Evolutionary conservation across 2,329 filamentous ascomycete species (phyloP), one percentile per base, ranked within the genome.

Genomic region (Dendryphion nanum): DNA sequence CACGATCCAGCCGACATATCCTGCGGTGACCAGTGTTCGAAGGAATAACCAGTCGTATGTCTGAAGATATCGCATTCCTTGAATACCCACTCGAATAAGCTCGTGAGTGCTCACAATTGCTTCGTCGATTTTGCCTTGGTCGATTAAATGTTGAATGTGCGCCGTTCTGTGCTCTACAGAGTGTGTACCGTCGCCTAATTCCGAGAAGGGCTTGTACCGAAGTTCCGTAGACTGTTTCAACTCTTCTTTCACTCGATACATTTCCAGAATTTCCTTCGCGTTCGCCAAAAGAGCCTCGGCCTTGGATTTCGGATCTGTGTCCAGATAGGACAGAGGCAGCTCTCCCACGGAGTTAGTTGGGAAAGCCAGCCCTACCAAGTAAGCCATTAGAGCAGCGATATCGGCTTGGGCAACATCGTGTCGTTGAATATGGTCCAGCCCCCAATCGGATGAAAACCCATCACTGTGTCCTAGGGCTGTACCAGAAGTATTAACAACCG

Each of bases 11-110:
- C 93, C 93, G 6, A 97, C 70, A 57, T 97, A 98, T 14, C 93
- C 93, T 10, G 86, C 62, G 2, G 93, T 96, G 42, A 98, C 85
- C 34, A 98, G 75, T 2, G 88, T 85, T 43, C 93, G 79, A 23
- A 98, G 71, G 68, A 98, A 98, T 2, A 98, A 75, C 93, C 93
- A 98, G 69, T 98, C 93, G 57, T 98, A 98, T 0, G 90, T 98
- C 66, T 98, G 93, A 18, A 98, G 76, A 63, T 98, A 98, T 35
- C 93, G 81, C 43, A 98, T 72, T 6, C 93, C 93, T 44, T 89
- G 79, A 1, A 98, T 75, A 2, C 82, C 85, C 35, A 87, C 70
- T 42, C 85, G 78, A 43, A 97, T 86, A 12, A 98, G 74, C 18
- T 82, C 78, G 29, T 85, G 82, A 1, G 87, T 89, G 53, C 86